Conservation (phyloP, 768 basidiomycete species). For the Tulasnella sp. region DNA sequence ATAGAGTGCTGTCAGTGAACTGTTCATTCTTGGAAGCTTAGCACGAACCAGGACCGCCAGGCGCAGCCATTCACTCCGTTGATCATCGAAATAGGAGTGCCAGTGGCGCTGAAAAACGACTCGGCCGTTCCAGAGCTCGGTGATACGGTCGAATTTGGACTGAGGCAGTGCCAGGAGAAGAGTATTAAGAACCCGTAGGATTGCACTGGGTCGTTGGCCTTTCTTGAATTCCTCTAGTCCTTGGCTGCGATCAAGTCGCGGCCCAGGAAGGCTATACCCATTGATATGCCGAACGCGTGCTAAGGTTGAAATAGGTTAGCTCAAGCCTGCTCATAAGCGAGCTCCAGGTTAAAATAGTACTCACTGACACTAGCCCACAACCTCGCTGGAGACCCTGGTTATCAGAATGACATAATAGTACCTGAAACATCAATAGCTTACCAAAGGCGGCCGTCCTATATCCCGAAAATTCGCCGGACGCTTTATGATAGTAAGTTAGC, state of each 20-base stretch:
- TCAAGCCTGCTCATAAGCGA: background rate
- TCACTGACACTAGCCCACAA: background rate
- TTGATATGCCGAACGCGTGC: constrained; percentile 1
- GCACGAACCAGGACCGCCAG: no score
- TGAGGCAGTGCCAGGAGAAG: background rate
- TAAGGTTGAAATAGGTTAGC: background rate
- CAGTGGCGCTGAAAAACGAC: constrained; percentile 23
- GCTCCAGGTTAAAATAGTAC: background rate
- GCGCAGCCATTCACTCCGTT: constrained; percentile 9
- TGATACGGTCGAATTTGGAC: background rate
- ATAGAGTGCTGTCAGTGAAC: no score
- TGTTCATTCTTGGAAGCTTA: no score
- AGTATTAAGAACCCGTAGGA: background rate
- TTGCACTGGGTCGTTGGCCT: background rate
- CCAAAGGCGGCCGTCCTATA: background rate
- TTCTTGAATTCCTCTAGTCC: background rate
- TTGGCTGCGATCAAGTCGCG: background rate
- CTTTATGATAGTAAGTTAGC: background rate
- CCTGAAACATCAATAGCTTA: background rate
- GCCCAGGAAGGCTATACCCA: background rate
- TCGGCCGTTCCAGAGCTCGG: constrained; percentile 15
- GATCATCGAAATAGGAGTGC: constrained; percentile 16
- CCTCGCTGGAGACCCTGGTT: background rate
- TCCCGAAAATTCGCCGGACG: background rate
- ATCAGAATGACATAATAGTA: no score